Conservation (phyloP, 305 asterid species). For the Petunia hybrid region DNA sequence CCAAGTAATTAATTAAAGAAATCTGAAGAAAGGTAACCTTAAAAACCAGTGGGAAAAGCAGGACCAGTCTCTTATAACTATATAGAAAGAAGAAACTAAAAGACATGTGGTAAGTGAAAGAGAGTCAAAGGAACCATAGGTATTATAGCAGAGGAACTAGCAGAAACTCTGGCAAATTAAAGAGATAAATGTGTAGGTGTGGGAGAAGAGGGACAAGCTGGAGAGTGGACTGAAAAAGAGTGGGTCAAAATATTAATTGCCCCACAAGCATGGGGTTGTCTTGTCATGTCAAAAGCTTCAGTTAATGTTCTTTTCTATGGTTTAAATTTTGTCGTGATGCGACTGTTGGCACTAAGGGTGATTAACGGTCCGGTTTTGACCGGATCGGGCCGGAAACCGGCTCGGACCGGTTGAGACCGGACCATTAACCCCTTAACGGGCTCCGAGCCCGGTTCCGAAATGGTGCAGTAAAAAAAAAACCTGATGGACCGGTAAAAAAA, state of each 20-base stretch:
- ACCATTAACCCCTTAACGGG: no score
- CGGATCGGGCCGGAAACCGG: no score
- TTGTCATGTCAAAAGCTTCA: constrained; percentile 65
- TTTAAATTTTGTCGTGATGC: constrained; percentile 10
- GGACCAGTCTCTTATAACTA: not conserved
- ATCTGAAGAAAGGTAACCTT: constrained; percentile 23
- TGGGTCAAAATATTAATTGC: constrained; percentile 20
- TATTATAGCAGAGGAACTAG: constrained; percentile 28
- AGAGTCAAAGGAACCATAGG: constrained; percentile 32
- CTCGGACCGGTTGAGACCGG: no score
- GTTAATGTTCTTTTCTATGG: constrained; percentile 25
- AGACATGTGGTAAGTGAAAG: not conserved
- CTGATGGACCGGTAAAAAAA: no score
- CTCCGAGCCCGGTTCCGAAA: no score
- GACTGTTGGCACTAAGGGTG: not conserved
- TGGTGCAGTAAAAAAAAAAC: no score
- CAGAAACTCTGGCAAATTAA: constrained; percentile 20
- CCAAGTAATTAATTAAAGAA: not conserved
- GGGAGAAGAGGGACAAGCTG: not conserved
- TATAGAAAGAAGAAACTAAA: not conserved
- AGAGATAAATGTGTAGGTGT: constrained; percentile 22
- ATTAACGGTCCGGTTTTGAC: no score
- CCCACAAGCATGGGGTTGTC: constrained; percentile 65
- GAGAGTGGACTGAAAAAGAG: not conserved
- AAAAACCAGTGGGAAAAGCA: constrained; percentile 14